These are phyloP conservation scores for Boechera stricta DNA, from an alignment of 345 rosid genomes.

Conservation along the genomic window DNA sequence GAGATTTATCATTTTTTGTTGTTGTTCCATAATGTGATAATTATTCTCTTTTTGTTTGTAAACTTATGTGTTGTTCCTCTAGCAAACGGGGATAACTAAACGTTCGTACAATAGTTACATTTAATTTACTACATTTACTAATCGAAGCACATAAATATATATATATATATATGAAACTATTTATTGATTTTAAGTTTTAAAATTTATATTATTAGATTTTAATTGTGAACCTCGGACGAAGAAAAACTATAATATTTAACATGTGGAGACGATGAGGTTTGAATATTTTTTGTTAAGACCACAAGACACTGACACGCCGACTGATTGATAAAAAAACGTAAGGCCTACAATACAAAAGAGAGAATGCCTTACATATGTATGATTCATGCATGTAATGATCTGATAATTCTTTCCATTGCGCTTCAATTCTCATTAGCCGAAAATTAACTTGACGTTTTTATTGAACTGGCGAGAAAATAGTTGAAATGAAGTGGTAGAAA, in stretches of 20 bases:
- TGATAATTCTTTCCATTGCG: not conserved
- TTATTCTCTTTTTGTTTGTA: not conserved
- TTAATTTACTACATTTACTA: not conserved
- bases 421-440: constrained; percentile 1
- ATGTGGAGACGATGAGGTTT: constrained; percentile 9
- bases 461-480: not conserved
- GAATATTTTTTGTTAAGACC: not conserved
- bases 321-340: not conserved
- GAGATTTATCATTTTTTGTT: not conserved
- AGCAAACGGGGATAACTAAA: not conserved
- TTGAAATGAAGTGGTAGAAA: not conserved
- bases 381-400: constrained; percentile 7
- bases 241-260: not conserved
- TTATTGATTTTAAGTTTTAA: not conserved
- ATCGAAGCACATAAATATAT: not conserved
- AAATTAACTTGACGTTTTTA: not conserved
- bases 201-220: not conserved
- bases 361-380: not conserved
- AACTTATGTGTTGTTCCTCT: not conserved
- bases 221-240: constrained; percentile 23
- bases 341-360: not conserved
- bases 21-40: not conserved
- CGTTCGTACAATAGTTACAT: not conserved
- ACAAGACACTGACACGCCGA: constrained; percentile 26
- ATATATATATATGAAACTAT: not conserved